phyloP scores from a whole-genome alignment of 345 rosid species.

The Psidium guajava region DNA sequence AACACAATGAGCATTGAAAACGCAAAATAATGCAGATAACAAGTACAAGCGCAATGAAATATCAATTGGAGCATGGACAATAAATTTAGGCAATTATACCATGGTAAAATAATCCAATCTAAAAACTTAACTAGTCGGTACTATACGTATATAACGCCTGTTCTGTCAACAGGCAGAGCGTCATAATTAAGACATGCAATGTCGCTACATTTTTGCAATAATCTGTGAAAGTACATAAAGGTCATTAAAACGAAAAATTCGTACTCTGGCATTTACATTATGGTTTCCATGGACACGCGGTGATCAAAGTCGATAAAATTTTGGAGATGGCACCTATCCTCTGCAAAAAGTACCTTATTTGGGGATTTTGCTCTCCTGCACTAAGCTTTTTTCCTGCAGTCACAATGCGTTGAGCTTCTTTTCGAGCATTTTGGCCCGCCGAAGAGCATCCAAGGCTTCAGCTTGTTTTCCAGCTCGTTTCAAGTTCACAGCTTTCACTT shows the following conservation, averaged over 20 bases:
- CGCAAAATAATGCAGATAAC: not conserved
- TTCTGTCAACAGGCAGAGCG: not conserved
- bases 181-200: not conserved
- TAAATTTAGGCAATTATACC: not conserved
- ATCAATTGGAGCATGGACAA: not conserved
- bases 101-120: not conserved
- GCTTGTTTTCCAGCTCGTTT: constrained; percentile 84
- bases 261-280: not conserved
- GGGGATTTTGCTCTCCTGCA: not conserved
- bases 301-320: not conserved
- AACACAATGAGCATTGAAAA: not conserved
- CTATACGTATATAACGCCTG: not conserved
- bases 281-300: not conserved
- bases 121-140: not conserved
- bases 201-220: not conserved
- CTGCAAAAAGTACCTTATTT: not conserved
- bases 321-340: not conserved
- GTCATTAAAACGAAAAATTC: not conserved
- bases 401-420: constrained; percentile 51
- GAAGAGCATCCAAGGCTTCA: constrained; percentile 82
- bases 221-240: not conserved
- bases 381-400: constrained; percentile 7
- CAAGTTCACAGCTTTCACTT: constrained; percentile 58
- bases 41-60: not conserved
- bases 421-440: constrained; percentile 60